Conservation (phyloP, 371 early-diverging fungal species). For the Mucor piriformis region DNA sequence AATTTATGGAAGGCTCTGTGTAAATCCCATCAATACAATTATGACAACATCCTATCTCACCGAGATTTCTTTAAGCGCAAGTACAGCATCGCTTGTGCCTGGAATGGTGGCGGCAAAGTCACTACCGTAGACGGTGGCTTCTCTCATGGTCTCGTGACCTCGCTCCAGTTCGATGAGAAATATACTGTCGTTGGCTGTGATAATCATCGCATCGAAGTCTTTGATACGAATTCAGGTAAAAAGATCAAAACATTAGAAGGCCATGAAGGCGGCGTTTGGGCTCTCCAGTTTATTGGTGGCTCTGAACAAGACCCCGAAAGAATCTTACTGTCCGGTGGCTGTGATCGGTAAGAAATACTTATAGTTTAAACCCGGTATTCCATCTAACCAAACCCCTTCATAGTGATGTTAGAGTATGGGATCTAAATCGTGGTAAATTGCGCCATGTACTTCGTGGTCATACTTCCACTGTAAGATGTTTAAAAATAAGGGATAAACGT, state of each 20-base stretch:
- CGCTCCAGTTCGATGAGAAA: slow-evolving; percentile 83
- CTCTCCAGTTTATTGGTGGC: slow-evolving; percentile 19
- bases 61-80: slow-evolving; percentile 74
- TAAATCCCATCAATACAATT: slow-evolving; percentile 35
- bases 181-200: slow-evolving; percentile 87
- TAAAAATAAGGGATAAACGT: slow-evolving; percentile 70
- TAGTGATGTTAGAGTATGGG: slow-evolving; percentile 88
- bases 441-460: slow-evolving; percentile 87
- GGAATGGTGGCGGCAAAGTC: slow-evolving; percentile 73
- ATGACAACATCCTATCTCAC: slow-evolving; percentile 45
- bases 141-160: slow-evolving; percentile 79
- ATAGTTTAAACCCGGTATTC: too few species aligned
- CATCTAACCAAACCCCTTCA: background rate
- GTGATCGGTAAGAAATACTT: slow-evolving; percentile 64
- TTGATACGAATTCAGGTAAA: slow-evolving; percentile 72
- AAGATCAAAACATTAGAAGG: slow-evolving; percentile 71
- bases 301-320: slow-evolving; percentile 71
- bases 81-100: slow-evolving; percentile 70
- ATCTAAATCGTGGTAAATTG: slow-evolving; percentile 76
- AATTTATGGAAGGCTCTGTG: slow-evolving; percentile 50
- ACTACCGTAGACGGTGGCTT: slow-evolving; percentile 74
- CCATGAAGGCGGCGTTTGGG: slow-evolving; percentile 29
- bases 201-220: slow-evolving; percentile 82
- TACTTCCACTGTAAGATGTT: slow-evolving; percentile 86
- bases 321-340: slow-evolving; percentile 77